Percentiles rank a stretch among this genome's conserved stretches.
These are phyloP conservation scores for Ulmus americana DNA, from an alignment of 331 rosid species.

Conservation along the genomic window DNA sequence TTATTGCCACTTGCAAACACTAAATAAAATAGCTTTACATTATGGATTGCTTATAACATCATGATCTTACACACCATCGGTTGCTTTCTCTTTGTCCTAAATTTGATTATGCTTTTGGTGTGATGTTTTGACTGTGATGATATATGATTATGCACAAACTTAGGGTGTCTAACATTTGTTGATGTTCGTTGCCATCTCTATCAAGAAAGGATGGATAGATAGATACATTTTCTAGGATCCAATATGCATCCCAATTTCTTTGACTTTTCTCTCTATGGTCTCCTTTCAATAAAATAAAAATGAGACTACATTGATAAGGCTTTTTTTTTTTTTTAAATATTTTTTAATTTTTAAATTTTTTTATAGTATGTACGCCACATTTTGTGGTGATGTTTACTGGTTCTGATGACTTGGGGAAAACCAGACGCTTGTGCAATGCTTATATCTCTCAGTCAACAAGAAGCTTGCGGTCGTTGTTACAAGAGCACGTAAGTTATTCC, in stretches of 20 bases:
- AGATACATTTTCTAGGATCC: background rate
- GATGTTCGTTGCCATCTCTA: background rate
- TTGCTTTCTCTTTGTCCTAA: background rate
- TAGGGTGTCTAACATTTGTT: background rate
- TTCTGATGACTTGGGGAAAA: slow-evolving; percentile 36
- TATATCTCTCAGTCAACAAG: slow-evolving; percentile 78
- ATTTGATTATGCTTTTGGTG: background rate
- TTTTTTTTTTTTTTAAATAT: background rate
- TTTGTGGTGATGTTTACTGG: slow-evolving; percentile 86
- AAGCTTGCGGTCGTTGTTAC: slow-evolving; percentile 68
- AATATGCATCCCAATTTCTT: slow-evolving; percentile 4
- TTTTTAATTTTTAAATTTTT: slow-evolving; percentile 6
- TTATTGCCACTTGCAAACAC: background rate
- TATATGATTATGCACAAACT: background rate
- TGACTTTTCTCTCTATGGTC: slow-evolving; percentile 3
- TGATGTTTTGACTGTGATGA: background rate
- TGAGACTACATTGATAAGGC: slow-evolving; percentile 11
- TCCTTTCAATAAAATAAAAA: background rate
- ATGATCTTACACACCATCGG: background rate
- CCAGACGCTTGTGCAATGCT: slow-evolving; percentile 54
- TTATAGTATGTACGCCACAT: slow-evolving; percentile 67
- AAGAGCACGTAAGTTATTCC: slow-evolving; percentile 59
- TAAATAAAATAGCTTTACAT: slow-evolving; percentile 8
- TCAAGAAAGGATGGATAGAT: background rate
- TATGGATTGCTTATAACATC: background rate